Percentiles rank a stretch among this genome's conserved stretches.
Evolutionary conservation across 2,329 filamentous ascomycete species (phyloP).

Genomic region (Colletotrichum sp.): DNA sequence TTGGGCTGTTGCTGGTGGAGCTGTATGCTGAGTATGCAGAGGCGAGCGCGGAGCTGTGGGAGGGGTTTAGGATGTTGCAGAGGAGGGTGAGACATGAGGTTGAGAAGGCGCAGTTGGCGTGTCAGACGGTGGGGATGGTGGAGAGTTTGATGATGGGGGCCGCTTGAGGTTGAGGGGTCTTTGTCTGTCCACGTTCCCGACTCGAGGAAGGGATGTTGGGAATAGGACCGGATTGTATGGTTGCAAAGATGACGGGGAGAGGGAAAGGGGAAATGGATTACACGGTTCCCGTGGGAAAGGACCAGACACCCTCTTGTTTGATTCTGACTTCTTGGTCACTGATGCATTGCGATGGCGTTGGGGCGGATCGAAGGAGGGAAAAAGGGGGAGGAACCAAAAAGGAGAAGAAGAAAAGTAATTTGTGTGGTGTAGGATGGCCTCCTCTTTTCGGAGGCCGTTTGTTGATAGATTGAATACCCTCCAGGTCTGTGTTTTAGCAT

Average conservation of each 20-base stretch:
- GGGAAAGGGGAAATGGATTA: not conserved
- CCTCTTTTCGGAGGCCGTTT: not conserved
- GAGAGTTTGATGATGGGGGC: constrained; percentile 66
- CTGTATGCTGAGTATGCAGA: constrained; percentile 84
- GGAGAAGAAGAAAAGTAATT: not conserved
- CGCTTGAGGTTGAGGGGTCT: constrained; percentile 20
- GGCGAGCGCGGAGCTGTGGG: constrained; percentile 74
- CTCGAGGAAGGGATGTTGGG: not conserved
- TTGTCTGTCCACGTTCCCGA: not conserved
- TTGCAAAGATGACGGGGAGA: not conserved
- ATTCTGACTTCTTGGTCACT: constrained; percentile 8
- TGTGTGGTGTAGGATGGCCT: not conserved
- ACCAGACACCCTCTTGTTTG: not conserved
- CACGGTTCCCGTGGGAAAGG: not conserved
- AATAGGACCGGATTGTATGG: not conserved
- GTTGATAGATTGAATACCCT: not conserved
- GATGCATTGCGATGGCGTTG: constrained; percentile 49
- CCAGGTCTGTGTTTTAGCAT: not conserved
- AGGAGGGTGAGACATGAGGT: constrained; percentile 76
- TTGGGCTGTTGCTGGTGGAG: constrained; percentile 82
- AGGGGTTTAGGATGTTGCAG: constrained; percentile 72
- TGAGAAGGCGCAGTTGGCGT: constrained; percentile 83
- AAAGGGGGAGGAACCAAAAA: constrained; percentile 2
- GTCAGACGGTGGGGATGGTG: constrained; percentile 86
- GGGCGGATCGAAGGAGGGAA: constrained; percentile 16